Base-by-base conservation (phyloP, 805 yeast genomes). In the Kodamaea hsintzibuensis region DNA sequence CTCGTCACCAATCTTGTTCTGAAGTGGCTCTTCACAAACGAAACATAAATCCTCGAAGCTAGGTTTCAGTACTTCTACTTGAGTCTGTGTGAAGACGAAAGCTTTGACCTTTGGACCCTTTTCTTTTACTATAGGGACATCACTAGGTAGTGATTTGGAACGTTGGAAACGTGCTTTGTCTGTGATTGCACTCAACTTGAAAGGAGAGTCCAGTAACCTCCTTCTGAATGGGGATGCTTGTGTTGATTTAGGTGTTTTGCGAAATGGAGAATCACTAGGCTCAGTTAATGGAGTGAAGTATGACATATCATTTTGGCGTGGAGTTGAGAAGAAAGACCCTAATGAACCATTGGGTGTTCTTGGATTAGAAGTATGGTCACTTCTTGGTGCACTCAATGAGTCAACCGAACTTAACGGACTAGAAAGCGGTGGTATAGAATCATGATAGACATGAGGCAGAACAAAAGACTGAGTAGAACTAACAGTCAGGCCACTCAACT, bases 11-110 rank as follows among this genome's bases (percentile, higher is more conserved):
- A 80, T 68, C 47, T 78, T 79, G 27, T 77, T 73, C 14, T 74
- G 72, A 3, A 84, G 64, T 1, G 76, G 71, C 49, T 84, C 84
- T 6, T 77, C 77, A 62, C 91, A 85, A 13, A 85, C 71, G 51
- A 77, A 76, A 55, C 83, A 84, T 12, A 19, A 33, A 16, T 52
- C 55, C 13, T 25, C 49, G 6, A 46, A 37, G n/a, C 16, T 38
- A 1, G 53, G 50, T 14, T 40, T 46, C 27, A 40, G 46, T 7
- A 44, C 16, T 12, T 46, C 12, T 3, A 30, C 30, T 25, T 56
- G 60, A 5, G 60, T 56, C 49, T 65, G 63, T 9, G 62, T 45
- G 48, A 60, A 61, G 3, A 60, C 55, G 49, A 55, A 65, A 1
- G 69, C 69, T 46, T 62, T 61, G 13, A 68, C 61, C 49, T 60